Evolutionary conservation across 2,329 filamentous ascomycete genomes (phyloP).

Genomic region (Coniochaeta ligniaria): DNA sequence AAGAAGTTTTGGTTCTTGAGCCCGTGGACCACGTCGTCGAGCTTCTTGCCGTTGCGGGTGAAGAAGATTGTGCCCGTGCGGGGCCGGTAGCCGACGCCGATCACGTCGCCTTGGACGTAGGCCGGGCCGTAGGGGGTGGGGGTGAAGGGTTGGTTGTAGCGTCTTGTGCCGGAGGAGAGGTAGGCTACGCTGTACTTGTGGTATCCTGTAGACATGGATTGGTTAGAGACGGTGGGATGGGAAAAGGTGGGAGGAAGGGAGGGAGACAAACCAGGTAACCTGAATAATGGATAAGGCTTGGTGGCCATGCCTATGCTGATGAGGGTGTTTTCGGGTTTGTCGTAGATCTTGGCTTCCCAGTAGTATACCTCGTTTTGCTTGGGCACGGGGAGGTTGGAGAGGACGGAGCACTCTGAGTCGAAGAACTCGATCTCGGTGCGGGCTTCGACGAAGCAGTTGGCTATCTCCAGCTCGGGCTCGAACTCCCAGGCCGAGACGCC

Average conservation of each 20-base stretch:
- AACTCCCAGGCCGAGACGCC: slow-evolving; percentile 99
- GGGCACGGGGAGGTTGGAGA: slow-evolving; percentile 91
- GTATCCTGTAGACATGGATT: slow-evolving; percentile 51
- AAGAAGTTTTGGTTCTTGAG: slow-evolving; percentile 96
- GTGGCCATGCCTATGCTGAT: slow-evolving; percentile 92
- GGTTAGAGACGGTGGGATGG: slow-evolving; percentile 4
- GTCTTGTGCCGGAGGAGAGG: slow-evolving; percentile 75
- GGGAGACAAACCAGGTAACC: slow-evolving; percentile 68
- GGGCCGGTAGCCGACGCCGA: slow-evolving; percentile 91
- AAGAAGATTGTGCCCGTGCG: slow-evolving; percentile 95
- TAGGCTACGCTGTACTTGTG: slow-evolving; percentile 93
- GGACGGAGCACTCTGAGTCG: slow-evolving; percentile 93
- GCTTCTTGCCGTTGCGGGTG: slow-evolving; percentile 93
- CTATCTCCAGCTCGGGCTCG: slow-evolving; percentile 96
- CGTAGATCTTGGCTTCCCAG: slow-evolving; percentile 98
- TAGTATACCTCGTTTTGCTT: slow-evolving; percentile 99
- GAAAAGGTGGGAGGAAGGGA: not conserved
- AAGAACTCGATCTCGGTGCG: slow-evolving; percentile 98
- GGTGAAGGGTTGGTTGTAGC: slow-evolving; percentile 88
- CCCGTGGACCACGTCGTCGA: slow-evolving; percentile 90
- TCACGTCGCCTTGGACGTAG: slow-evolving; percentile 88
- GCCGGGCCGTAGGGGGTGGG: slow-evolving; percentile 73
- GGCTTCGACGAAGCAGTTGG: slow-evolving; percentile 95
- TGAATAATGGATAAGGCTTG: slow-evolving; percentile 93
- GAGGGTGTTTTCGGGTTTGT: slow-evolving; percentile 83